A percentile compares a stretch with the other conserved stretches of the same genome.
Evolutionary conservation across 192 early-diverging fungal genomes (phyloP).

Genomic region (Linnemannia elongata): DNA sequence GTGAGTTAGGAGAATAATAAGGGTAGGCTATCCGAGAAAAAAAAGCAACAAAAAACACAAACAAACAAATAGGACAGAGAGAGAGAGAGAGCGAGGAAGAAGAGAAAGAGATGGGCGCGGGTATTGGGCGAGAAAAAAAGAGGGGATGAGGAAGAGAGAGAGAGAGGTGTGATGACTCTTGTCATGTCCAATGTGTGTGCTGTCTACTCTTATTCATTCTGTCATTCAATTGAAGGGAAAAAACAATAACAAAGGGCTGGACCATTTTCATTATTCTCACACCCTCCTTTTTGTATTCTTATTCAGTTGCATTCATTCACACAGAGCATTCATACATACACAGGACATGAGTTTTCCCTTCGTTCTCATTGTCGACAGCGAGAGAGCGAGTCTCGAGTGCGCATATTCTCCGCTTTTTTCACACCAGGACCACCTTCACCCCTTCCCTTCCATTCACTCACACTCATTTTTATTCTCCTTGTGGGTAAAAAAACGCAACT

Average conservation of each 20-base stretch:
- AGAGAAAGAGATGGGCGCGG: constrained; percentile 10
- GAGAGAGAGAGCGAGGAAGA: background rate
- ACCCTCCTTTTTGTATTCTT: background rate
- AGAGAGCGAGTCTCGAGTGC: constrained; percentile 3
- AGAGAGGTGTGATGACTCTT: background rate
- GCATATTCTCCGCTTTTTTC: constrained; percentile 32
- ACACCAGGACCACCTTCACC: constrained; percentile 4
- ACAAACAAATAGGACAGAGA: background rate
- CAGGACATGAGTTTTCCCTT: background rate
- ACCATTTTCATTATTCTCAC: constrained; percentile 1
- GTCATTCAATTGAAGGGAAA: background rate
- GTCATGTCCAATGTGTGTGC: background rate
- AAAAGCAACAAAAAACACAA: background rate
- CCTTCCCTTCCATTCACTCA: background rate
- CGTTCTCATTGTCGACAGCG: background rate
- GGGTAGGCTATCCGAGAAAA: constrained; percentile 17
- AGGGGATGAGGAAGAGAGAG: background rate
- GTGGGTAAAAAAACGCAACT: background rate
- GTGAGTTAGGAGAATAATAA: constrained; percentile 4
- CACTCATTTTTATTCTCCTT: constrained; percentile 20
- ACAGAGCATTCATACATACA: background rate
- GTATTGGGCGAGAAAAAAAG: background rate
- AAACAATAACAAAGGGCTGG: background rate
- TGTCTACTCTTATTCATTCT: constrained; percentile 5
- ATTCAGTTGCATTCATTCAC: background rate